A percentile compares a stretch with the other conserved stretches of the same genome.
These are phyloP conservation scores for Pseudocercospora fuligena DNA, from an alignment of 2,329 filamentous ascomycete genomes.

Conservation along the genomic window DNA sequence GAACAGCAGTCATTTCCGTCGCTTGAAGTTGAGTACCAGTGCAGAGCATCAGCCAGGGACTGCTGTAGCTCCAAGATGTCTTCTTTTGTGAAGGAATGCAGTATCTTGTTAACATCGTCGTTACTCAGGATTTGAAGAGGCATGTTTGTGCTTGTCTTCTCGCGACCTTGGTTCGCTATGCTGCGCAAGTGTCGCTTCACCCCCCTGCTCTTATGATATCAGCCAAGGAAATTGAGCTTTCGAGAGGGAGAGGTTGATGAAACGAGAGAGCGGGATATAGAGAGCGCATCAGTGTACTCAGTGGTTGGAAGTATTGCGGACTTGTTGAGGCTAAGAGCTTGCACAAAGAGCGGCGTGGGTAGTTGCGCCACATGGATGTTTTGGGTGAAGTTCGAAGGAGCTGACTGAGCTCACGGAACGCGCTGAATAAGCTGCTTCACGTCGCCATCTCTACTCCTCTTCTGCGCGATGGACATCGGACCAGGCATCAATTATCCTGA, in stretches of 20 bases:
- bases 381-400: background rate
- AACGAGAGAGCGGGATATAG: background rate
- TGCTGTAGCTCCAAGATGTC: constrained; percentile 63
- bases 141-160: constrained; percentile 47
- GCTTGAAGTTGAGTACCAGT: constrained; percentile 67
- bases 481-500: too few relatives aligned
- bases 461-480: background rate
- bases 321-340: background rate
- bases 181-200: background rate
- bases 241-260: background rate
- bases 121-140: constrained; percentile 65
- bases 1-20: constrained; percentile 62
- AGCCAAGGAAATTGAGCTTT: background rate
- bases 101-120: constrained; percentile 59
- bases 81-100: constrained; percentile 60
- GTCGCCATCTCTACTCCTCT: background rate
- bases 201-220: constrained; percentile 4
- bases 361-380: background rate
- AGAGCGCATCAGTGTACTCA: background rate
- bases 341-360: background rate
- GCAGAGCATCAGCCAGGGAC: constrained; percentile 63
- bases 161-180: background rate
- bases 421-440: background rate
- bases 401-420: background rate
- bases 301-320: background rate